A percentile compares a stretch with the other conserved stretches of the same genome.
Evolutionary conservation across 2,329 filamentous ascomycete genomes (phyloP).

Genomic region (Neofusicoccum laricinum): DNA sequence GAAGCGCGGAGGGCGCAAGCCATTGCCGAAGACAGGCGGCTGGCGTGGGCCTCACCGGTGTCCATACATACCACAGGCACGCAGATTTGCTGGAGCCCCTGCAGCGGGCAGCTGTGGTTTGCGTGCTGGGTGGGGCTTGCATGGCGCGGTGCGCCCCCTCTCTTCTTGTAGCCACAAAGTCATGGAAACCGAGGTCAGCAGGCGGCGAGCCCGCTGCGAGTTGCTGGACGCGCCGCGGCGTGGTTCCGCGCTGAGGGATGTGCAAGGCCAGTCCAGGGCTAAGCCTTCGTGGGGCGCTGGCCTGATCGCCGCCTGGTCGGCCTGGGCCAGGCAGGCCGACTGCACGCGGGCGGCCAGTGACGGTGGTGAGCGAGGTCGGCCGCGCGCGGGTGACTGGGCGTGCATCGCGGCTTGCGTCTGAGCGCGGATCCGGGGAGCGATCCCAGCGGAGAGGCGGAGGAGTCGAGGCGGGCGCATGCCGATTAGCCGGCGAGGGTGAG

Average conservation of each 20-base stretch:
- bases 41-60: neutral
- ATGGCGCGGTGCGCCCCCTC: neutral
- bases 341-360: neutral
- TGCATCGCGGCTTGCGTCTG: neutral
- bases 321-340: neutral
- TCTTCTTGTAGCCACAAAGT: neutral
- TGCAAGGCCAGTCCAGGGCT: neutral
- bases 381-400: neutral
- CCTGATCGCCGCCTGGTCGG: neutral
- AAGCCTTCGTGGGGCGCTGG: neutral
- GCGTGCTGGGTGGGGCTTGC: neutral
- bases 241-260: neutral
- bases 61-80: neutral
- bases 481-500: neutral
- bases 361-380: neutral
- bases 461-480: neutral
- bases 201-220: neutral
- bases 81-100: neutral
- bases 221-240: neutral
- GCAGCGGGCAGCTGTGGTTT: neutral
- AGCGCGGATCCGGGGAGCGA: neutral
- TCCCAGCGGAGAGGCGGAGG: constrained; percentile 1
- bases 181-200: neutral
- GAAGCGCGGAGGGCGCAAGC: neutral
- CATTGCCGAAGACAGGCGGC: neutral